Percentiles rank a stretch among this genome's conserved stretches.
Evolutionary conservation across 768 basidiomycete genomes (phyloP).

Genomic region (Boletus sp.): DNA sequence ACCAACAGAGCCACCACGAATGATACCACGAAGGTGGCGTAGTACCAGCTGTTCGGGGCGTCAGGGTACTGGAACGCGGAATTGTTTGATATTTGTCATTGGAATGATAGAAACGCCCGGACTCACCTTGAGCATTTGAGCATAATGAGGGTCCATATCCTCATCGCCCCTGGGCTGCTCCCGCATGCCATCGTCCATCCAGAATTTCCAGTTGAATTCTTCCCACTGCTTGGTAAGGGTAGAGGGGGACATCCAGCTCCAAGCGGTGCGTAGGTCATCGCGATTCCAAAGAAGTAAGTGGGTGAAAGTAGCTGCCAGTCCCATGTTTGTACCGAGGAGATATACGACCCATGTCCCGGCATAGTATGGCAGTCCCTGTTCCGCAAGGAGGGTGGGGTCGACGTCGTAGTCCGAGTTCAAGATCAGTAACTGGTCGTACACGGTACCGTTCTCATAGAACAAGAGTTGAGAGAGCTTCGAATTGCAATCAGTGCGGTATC

Average conservation of each 20-base stretch:
- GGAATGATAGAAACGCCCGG: slow-evolving; percentile 11
- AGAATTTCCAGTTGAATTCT: slow-evolving; percentile 36
- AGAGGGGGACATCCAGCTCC: slow-evolving; percentile 44
- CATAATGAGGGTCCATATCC: slow-evolving; percentile 51
- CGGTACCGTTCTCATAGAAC: slow-evolving; percentile 50
- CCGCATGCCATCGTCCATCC: slow-evolving; percentile 22
- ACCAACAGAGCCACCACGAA: slow-evolving; percentile 53
- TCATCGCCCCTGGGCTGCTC: slow-evolving; percentile 34
- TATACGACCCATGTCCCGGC: slow-evolving; percentile 24
- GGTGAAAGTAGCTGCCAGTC: slow-evolving; percentile 46
- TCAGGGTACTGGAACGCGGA: slow-evolving; percentile 31
- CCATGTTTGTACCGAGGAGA: slow-evolving; percentile 16
- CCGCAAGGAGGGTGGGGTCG: slow-evolving; percentile 45
- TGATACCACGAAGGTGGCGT: slow-evolving; percentile 18
- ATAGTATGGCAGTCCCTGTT: slow-evolving; percentile 36
- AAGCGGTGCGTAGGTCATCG: slow-evolving; percentile 44
- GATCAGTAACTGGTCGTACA: slow-evolving; percentile 51
- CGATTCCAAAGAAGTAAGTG: slow-evolving; percentile 55
- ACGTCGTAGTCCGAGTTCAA: slow-evolving; percentile 51
- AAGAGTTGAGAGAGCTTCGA: slow-evolving; percentile 42
- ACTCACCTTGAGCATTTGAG: slow-evolving; percentile 46
- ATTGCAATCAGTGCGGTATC: slow-evolving; percentile 7
- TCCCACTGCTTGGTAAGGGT: slow-evolving; percentile 24
- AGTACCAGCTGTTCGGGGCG: slow-evolving; percentile 34
- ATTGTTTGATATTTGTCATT: background rate